Conservation (phyloP, 2,329 filamentous ascomycete genomes). For the Aspergillus intermedius region DNA sequence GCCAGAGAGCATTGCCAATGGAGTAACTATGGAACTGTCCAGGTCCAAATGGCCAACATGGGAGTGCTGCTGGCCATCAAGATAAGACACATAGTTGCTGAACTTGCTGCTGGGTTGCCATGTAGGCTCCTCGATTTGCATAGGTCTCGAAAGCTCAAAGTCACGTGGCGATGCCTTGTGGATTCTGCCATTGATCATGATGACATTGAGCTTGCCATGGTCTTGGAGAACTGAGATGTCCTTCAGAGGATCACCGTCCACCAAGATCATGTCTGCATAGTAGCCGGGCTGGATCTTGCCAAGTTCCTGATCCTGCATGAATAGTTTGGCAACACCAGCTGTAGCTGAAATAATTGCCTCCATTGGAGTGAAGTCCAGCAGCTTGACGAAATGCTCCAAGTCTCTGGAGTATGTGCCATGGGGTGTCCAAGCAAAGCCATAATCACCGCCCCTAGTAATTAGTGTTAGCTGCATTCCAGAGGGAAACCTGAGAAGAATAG, state of each 20-base stretch:
- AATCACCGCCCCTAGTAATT: slow-evolving; percentile 28
- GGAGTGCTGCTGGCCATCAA: not conserved
- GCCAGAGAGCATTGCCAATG: not conserved
- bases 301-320: slow-evolving; percentile 32
- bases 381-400: slow-evolving; percentile 41
- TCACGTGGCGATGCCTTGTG: slow-evolving; percentile 32
- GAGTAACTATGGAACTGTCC: not conserved
- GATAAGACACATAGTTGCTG: not conserved
- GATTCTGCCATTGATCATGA: slow-evolving; percentile 44
- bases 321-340: slow-evolving; percentile 33
- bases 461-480: not conserved
- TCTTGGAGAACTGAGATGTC: slow-evolving; percentile 40
- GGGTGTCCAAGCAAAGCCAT: slow-evolving; percentile 45
- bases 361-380: slow-evolving; percentile 40
- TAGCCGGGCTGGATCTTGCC: slow-evolving; percentile 39
- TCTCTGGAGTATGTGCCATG: slow-evolving; percentile 46
- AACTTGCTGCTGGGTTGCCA: not conserved
- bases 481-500: not conserved
- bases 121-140: not conserved
- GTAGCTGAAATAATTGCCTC: slow-evolving; percentile 43
- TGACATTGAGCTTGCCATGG: slow-evolving; percentile 39
- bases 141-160: slow-evolving; percentile 1
- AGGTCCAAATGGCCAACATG: not conserved
- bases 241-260: slow-evolving; percentile 42
- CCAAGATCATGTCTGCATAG: slow-evolving; percentile 42